These are phyloP conservation scores for Geum urbanum DNA, from an alignment of 306 rosid genomes.

Conservation along the genomic window DNA sequence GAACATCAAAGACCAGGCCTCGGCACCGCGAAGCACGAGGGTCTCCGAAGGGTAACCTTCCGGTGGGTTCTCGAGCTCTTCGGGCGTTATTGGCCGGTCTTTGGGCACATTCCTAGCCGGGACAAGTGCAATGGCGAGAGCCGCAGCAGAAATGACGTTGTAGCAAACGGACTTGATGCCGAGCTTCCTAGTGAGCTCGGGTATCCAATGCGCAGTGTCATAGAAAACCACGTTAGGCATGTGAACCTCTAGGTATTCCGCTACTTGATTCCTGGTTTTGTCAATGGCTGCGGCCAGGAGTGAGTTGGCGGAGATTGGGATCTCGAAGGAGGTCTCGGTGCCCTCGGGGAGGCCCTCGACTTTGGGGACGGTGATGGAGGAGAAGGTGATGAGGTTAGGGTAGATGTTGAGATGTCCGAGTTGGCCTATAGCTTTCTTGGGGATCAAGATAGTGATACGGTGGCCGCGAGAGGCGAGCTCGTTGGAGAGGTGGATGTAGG, in stretches of 20 bases:
- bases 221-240: conserved; percentile 37
- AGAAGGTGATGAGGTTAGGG: conserved; percentile 41
- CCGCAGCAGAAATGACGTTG: conserved; percentile 36
- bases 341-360: conserved; percentile 40
- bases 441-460: conserved; percentile 28
- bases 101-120: conserved; percentile 24
- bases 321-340: conserved; percentile 41
- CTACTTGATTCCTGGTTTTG: conserved; percentile 30
- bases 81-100: conserved; percentile 27
- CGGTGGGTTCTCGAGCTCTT: conserved; percentile 40
- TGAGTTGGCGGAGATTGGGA: conserved; percentile 17
- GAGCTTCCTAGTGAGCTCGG: conserved; percentile 5
- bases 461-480: conserved; percentile 48
- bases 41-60: conserved; percentile 48
- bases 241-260: background rate
- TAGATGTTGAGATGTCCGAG: conserved; percentile 26
- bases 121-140: conserved; percentile 29
- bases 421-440: conserved; percentile 29
- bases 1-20: conserved; percentile 24
- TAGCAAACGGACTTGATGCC: conserved; percentile 33
- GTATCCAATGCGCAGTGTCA: conserved; percentile 46
- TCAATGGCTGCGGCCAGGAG: conserved; percentile 37
- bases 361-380: conserved; percentile 26
- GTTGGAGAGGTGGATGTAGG: conserved; percentile 45
- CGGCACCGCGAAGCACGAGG: conserved; percentile 35